phyloP scores from a whole-genome alignment of 257 asterid genomes.

The Solanum etuberosum region DNA sequence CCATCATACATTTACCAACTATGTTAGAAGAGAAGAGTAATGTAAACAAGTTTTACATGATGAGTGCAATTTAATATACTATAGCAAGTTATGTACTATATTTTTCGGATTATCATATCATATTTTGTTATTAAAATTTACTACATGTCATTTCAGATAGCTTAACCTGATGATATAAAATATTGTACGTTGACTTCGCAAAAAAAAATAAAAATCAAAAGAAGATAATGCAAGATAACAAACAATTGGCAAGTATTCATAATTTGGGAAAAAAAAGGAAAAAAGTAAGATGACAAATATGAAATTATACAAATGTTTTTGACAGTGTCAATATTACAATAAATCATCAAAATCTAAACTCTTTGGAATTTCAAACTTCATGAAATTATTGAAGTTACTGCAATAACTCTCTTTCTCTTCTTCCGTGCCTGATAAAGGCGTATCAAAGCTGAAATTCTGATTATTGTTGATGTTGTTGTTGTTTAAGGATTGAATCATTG shows the following conservation, averaged over 20 bases:
- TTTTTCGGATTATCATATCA: background rate
- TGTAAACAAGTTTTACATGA: no score
- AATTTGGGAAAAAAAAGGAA: background rate
- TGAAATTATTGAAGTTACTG: slow-evolving; percentile 11
- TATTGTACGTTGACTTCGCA: background rate
- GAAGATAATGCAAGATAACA: no score
- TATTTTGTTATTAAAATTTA: background rate
- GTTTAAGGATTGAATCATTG: slow-evolving; percentile 2
- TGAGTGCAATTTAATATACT: no score
- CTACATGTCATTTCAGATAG: background rate
- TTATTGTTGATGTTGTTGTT: background rate
- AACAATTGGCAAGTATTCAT: background rate
- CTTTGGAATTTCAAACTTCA: slow-evolving; percentile 38
- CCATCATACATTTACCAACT: no score
- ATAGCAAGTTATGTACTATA: background rate
- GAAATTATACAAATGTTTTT: background rate
- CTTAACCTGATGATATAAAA: background rate
- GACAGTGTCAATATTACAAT: slow-evolving; percentile 3
- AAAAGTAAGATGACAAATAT: background rate
- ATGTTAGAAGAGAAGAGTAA: no score
- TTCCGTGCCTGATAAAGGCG: slow-evolving; percentile 25
- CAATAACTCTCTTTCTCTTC: slow-evolving; percentile 34
- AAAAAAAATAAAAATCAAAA: background rate
- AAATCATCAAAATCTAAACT: slow-evolving; percentile 26
- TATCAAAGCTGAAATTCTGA: slow-evolving; percentile 7